Base-by-base conservation (phyloP, 2,329 filamentous ascomycete species). In the Dendryphion nanum region DNA sequence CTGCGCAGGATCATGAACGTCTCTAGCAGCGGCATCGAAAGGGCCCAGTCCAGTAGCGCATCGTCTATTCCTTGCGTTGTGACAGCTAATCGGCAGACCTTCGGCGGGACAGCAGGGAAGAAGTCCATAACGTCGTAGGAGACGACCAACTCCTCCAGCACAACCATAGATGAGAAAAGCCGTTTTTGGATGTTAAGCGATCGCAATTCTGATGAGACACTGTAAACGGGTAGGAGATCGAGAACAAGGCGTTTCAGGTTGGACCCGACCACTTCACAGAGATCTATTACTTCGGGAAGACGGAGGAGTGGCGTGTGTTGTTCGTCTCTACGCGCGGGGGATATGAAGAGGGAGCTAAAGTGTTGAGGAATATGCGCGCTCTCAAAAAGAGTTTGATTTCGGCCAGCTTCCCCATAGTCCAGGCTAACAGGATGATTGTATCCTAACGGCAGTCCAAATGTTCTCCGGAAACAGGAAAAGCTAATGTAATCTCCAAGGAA, bases 141-240 rank as follows among this genome's bases (percentile, higher is more conserved):
- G 35, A 48, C 45, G 26, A 60, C 30, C 3, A 62, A 44, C 26
- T 62, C 59, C 32, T 60, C 53, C 5, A 62, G 39, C 3, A 44
- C 40, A 1, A 34, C 35, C 51, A 62, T 55, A 6, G 39, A 30
- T 4, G 46, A n/a, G 18, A 62, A 59, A n/a, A n/a, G n/a, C n/a
- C n/a, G n/a, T n/a, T 26, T 26, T 26, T 26, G 23, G 23, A 26
- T 26, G n/a, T n/a, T n/a, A n/a, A n/a, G n/a, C n/a, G n/a, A n/a
- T n/a, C n/a, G n/a, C n/a, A n/a, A n/a, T n/a, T n/a, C n/a, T n/a
- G n/a, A n/a, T n/a, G n/a, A n/a, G n/a, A 57, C 48, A 14, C 49
- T 49, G 14, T 46, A 49, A 0, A 54, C 32, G 0, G 53, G 51
- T 8, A 46, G 40, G 7, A 58, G 37, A 17, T 61, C 50, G n/a